Evolutionary conservation across 257 asterid genomes (phyloP).

Genomic region (Solanum tarijense): DNA sequence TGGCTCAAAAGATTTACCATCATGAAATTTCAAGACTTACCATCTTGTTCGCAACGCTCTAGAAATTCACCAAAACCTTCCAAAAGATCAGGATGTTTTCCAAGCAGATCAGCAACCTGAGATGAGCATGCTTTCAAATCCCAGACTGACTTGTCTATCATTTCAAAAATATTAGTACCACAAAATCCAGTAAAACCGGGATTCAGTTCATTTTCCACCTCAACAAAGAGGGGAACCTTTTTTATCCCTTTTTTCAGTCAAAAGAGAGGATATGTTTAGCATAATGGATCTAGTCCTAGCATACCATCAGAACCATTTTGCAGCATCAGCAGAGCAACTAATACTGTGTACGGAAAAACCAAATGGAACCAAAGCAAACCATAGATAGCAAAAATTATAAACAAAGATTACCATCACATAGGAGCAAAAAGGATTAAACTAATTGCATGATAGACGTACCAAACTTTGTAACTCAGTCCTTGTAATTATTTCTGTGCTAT

Average conservation of each 20-base stretch:
- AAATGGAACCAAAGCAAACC: background rate
- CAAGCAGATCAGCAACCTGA: conserved; percentile 84
- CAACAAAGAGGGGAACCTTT: background rate
- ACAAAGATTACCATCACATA: background rate
- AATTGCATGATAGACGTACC: conserved; percentile 37
- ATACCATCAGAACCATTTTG: background rate
- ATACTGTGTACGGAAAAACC: background rate
- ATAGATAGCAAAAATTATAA: background rate
- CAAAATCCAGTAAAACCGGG: background rate
- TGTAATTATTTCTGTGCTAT: conserved; percentile 86
- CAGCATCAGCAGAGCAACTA: background rate
- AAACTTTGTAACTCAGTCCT: conserved; percentile 73
- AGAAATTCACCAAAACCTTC: conserved; percentile 77
- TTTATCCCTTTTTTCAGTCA: background rate
- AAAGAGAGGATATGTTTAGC: background rate
- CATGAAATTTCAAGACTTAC: conserved; percentile 27
- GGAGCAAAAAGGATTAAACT: background rate
- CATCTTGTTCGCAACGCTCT: conserved; percentile 85
- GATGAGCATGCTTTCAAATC: background rate
- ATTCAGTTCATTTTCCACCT: background rate
- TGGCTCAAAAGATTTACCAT: background rate
- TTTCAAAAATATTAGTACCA: background rate
- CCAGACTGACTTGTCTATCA: background rate
- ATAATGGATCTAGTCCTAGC: background rate
- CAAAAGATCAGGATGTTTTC: conserved; percentile 88